Conservation (phyloP, 192 early-diverging fungal genomes). For the Coemansia sp. region DNA sequence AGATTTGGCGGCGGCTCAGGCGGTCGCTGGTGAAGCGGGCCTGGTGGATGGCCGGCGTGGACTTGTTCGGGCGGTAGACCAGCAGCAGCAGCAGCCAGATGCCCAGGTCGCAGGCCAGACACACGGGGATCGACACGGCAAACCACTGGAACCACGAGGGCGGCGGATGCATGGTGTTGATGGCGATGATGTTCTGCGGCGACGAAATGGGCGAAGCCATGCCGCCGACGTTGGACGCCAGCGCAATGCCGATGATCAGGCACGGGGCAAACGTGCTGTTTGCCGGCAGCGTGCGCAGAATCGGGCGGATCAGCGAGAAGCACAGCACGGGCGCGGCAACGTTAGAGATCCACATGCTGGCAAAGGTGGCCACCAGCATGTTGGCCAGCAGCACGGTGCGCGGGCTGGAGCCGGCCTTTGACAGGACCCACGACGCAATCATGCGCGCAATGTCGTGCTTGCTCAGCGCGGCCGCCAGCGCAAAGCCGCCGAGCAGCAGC, state of each 20-base stretch:
- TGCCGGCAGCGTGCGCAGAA: conserved; percentile 83
- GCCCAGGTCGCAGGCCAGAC: conserved; percentile 68
- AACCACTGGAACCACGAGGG: conserved; percentile 94
- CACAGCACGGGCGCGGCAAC: conserved; percentile 96
- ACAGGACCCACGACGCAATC: conserved; percentile 81
- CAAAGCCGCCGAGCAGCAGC: conserved; percentile 91
- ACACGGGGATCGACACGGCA: conserved; percentile 79
- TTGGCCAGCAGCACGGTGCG: conserved; percentile 81
- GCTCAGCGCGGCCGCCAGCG: conserved; percentile 89
- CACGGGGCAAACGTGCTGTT: conserved; percentile 75
- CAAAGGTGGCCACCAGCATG: conserved; percentile 95
- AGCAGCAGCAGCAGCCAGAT: conserved; percentile 80
- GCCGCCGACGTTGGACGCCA: conserved; percentile 94
- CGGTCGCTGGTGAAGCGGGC: conserved; percentile 41
- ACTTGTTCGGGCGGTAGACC: conserved; percentile 71
- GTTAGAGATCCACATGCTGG: conserved; percentile 98
- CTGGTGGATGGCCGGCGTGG: conserved; percentile 61
- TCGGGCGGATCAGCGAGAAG: conserved; percentile 91
- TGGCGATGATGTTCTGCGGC: conserved; percentile 97
- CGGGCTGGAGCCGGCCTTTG: conserved; percentile 84
- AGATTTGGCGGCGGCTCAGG: conserved; percentile 61
- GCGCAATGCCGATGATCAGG: conserved; percentile 92
- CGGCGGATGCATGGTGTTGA: conserved; percentile 83
- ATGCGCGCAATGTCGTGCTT: conserved; percentile 93
- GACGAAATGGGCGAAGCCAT: conserved; percentile 97